Conservation (phyloP, 2,329 filamentous ascomycete species). For the Hypoxylon sp. region DNA sequence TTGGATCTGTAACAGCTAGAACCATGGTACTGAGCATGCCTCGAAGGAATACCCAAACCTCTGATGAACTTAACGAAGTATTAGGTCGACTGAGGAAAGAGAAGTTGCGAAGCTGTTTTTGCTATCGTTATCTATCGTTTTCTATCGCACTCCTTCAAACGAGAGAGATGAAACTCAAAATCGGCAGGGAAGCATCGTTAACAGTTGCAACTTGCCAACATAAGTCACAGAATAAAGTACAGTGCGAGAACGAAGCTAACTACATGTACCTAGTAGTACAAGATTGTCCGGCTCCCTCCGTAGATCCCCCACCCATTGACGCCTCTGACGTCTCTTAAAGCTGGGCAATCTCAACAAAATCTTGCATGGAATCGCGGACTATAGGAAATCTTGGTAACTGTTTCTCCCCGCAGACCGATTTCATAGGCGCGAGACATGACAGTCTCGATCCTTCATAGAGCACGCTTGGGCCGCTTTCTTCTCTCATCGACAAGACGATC, state of each 20-base stretch:
- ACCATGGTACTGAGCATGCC: too few relatives aligned
- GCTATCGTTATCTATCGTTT: too few relatives aligned
- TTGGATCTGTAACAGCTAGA: neutral
- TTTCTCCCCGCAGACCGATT: conserved; percentile 15
- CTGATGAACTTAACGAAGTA: too few relatives aligned
- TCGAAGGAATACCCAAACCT: too few relatives aligned
- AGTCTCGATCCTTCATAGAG: conserved; percentile 34
- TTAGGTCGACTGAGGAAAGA: too few relatives aligned
- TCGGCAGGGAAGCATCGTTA: neutral
- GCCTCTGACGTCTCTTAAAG: conserved; percentile 24
- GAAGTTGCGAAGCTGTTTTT: too few relatives aligned
- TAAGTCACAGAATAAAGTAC: conserved; percentile 8
- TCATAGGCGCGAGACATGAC: conserved; percentile 12
- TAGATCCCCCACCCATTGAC: conserved; percentile 40
- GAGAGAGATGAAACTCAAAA: neutral
- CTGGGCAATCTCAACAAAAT: conserved; percentile 40
- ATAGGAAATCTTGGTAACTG: neutral
- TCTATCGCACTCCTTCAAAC: too few relatives aligned
- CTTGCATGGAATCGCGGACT: conserved; percentile 9
- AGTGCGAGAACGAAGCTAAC: conserved; percentile 20
- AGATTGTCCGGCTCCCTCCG: conserved; percentile 15
- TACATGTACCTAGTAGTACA: conserved; percentile 28
- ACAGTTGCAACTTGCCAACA: neutral
- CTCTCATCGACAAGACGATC: conserved; percentile 25
- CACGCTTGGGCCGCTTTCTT: conserved; percentile 20